phyloP scores from a whole-genome alignment of 2,329 filamentous ascomycete species.

The Beauveria scarabaeidicola region DNA sequence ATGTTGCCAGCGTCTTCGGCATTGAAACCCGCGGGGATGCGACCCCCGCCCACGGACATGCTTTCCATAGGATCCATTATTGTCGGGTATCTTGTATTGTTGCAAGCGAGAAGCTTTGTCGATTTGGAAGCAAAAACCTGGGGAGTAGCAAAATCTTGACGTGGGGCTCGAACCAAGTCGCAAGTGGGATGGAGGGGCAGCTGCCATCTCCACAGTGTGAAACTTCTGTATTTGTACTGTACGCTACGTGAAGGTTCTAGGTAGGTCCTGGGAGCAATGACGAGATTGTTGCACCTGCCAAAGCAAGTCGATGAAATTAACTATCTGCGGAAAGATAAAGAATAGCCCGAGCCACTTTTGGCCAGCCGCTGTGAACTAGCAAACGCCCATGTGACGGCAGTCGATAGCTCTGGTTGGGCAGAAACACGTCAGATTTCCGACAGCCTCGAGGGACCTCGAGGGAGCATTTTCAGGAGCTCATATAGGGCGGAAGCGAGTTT shows the following conservation, averaged over 20 bases:
- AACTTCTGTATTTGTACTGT: constrained; percentile 1
- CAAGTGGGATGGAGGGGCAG: constrained; percentile 9
- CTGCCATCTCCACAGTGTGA: constrained; percentile 1
- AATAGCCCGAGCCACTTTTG: too few relatives aligned
- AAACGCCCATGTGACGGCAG: too few relatives aligned
- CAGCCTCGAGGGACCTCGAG: too few relatives aligned
- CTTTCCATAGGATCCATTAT: constrained; percentile 32
- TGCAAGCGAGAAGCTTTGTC: neutral
- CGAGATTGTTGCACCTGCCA: too few relatives aligned
- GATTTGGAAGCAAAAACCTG: neutral
- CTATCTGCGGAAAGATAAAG: too few relatives aligned
- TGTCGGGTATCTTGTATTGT: neutral
- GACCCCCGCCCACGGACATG: constrained; percentile 23
- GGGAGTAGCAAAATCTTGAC: constrained; percentile 9
- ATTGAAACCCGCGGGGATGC: constrained; percentile 49
- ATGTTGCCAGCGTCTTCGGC: constrained; percentile 47
- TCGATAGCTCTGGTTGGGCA: too few relatives aligned
- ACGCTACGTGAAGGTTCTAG: neutral
- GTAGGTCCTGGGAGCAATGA: too few relatives aligned
- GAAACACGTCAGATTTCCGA: too few relatives aligned
- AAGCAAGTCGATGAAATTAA: too few relatives aligned
- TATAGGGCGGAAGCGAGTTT: too few relatives aligned
- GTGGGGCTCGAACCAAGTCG: constrained; percentile 4
- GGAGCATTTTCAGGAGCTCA: too few relatives aligned
- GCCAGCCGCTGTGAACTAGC: too few relatives aligned